Evolutionary conservation across 352 stramenopile species (phyloP).

Genomic region (Thalassiosira exigua): DNA sequence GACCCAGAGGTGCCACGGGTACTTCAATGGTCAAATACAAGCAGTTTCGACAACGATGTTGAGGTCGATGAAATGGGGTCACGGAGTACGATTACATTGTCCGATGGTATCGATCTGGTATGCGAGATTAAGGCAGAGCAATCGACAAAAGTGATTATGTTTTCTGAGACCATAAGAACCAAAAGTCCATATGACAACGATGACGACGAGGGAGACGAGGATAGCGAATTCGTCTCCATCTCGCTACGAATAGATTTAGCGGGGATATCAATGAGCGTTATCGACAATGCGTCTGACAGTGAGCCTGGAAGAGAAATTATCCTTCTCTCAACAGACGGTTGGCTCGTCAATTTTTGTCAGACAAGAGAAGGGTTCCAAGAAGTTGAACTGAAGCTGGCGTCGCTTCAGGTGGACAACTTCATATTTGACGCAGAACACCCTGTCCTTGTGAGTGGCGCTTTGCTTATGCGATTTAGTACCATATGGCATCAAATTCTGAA

Average conservation of each 20-base stretch:
- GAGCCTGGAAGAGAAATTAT: slow-evolving; percentile 74
- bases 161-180: slow-evolving; percentile 46
- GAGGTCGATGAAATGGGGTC: slow-evolving; percentile 80
- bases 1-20: slow-evolving; percentile 81
- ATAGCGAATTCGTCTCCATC: slow-evolving; percentile 47
- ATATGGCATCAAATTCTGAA: too few species aligned
- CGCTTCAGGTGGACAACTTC: slow-evolving; percentile 81
- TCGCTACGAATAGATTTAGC: slow-evolving; percentile 66
- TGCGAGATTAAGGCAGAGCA: slow-evolving; percentile 63
- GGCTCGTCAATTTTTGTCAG: slow-evolving; percentile 68
- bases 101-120: slow-evolving; percentile 53
- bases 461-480: not conserved
- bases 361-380: slow-evolving; percentile 77
- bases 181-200: not conserved
- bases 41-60: slow-evolving; percentile 33
- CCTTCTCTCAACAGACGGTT: slow-evolving; percentile 61
- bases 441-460: slow-evolving; percentile 61
- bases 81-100: slow-evolving; percentile 56
- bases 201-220: slow-evolving; percentile 35
- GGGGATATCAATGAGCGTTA: slow-evolving; percentile 64
- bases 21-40: too few species aligned
- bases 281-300: slow-evolving; percentile 69
- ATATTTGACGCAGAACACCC: slow-evolving; percentile 76
- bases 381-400: slow-evolving; percentile 67
- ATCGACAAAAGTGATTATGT: slow-evolving; percentile 83